Percentiles rank a stretch among this genome's conserved stretches.
These are phyloP conservation scores for Lecanicillium sp. DNA, from an alignment of 2,329 filamentous ascomycete species.

Conservation along the genomic window DNA sequence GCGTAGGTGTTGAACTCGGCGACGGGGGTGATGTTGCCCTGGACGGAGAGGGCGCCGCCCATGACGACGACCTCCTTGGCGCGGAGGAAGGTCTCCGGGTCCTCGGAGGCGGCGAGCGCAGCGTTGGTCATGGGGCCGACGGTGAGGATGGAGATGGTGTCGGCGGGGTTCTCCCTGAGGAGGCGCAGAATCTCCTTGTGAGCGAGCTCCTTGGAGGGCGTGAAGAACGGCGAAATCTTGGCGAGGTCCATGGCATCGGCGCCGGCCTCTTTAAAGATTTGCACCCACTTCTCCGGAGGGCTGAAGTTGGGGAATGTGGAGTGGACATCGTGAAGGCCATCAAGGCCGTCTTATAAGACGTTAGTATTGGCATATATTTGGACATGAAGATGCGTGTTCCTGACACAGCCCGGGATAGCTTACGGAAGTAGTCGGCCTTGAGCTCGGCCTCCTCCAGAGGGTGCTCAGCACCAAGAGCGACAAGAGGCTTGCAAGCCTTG, in stretches of 20 bases:
- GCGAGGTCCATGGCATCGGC: constrained; percentile 32
- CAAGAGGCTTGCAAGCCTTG: constrained; percentile 66
- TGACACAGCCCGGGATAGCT: constrained; percentile 27
- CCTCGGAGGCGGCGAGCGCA: constrained; percentile 79
- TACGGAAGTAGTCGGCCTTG: constrained; percentile 83
- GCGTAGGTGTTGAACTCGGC: constrained; percentile 96
- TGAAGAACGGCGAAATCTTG: constrained; percentile 59
- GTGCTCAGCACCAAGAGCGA: constrained; percentile 81
- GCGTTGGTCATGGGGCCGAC: constrained; percentile 92
- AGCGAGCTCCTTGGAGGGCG: constrained; percentile 64
- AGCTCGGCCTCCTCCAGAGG: constrained; percentile 78
- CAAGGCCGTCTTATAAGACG: constrained; percentile 54
- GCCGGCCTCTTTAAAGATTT: constrained; percentile 47
- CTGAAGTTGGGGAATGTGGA: constrained; percentile 67
- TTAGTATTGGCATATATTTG: constrained; percentile 12
- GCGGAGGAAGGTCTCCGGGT: constrained; percentile 81
- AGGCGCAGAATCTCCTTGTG: constrained; percentile 87
- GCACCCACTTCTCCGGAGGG: constrained; percentile 67
- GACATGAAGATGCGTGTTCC: neutral
- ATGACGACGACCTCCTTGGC: constrained; percentile 92
- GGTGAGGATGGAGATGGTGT: constrained; percentile 84
- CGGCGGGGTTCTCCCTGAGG: constrained; percentile 70
- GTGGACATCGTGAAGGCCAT: constrained; percentile 74
- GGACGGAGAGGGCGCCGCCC: constrained; percentile 75
- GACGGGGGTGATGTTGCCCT: constrained; percentile 78